A percentile compares a stretch with the other conserved stretches of the same genome.
These are phyloP conservation scores for Spongispora temasekensis DNA, from an alignment of 1,284 basidiomycete species.

Conservation along the genomic window DNA sequence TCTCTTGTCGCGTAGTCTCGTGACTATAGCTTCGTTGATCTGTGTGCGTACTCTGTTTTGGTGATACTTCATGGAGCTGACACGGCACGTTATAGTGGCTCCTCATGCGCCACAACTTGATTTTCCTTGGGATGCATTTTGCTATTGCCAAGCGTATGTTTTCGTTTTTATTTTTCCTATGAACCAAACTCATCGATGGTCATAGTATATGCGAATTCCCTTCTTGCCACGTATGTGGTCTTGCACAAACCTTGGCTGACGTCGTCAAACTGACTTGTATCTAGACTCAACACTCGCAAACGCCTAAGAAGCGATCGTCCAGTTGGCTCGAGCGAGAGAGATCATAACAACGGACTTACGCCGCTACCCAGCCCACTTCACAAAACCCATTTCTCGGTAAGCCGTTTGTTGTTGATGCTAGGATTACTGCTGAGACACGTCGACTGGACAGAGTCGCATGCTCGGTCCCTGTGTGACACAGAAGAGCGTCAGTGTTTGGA, in stretches of 20 bases:
- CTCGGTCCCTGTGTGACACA: conserved; percentile 18
- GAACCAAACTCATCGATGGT: neutral
- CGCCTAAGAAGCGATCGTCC: conserved; percentile 27
- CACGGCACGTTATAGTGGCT: conserved; percentile 43
- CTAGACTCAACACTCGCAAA: conserved; percentile 35
- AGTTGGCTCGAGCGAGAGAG: conserved; percentile 30
- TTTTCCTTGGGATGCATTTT: conserved; percentile 54
- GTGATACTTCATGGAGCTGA: neutral
- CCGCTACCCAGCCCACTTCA: conserved; percentile 21
- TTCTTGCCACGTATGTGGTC: conserved; percentile 34
- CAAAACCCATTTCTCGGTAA: conserved; percentile 28
- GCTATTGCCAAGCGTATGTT: conserved; percentile 49
- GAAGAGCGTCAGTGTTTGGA: conserved; percentile 19
- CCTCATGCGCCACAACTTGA: conserved; percentile 43
- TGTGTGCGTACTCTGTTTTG: conserved; percentile 39
- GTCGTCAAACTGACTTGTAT: neutral
- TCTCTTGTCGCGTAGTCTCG: conserved; percentile 17
- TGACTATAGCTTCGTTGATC: conserved; percentile 40
- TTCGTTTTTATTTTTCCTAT: neutral
- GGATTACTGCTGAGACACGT: too few species aligned
- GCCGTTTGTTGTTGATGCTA: neutral
- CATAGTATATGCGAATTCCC: conserved; percentile 34
- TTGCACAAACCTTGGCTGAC: neutral
- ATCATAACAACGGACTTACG: conserved; percentile 13
- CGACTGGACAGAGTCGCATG: conserved; percentile 25